Percentiles rank a stretch among this genome's conserved stretches.
phyloP scores from a whole-genome alignment of 2,329 filamentous ascomycete species.

The Gnomoniopsis smithogilvyi region DNA sequence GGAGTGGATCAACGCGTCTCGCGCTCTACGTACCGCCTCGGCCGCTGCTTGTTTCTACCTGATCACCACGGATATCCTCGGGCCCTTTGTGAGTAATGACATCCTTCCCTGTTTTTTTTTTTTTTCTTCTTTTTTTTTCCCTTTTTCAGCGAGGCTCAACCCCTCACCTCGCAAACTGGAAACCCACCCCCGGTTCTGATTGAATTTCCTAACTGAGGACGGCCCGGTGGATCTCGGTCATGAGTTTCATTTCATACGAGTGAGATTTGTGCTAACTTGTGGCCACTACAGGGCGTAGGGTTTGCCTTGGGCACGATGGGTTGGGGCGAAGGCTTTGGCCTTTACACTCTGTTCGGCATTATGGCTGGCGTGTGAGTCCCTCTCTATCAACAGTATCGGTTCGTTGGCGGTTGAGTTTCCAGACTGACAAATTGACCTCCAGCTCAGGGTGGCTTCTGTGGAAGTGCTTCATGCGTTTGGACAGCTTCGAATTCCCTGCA shows the following conservation, averaged over 20 bases:
- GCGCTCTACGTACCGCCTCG: slow-evolving; percentile 39
- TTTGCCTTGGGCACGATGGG: slow-evolving; percentile 22
- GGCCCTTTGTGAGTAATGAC: slow-evolving; percentile 27
- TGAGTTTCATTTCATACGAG: neutral
- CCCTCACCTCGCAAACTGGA: neutral
- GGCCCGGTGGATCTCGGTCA: too few relatives aligned
- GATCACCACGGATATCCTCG: slow-evolving; percentile 43
- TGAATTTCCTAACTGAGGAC: too few relatives aligned
- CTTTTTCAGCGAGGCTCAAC: too few relatives aligned
- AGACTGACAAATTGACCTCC: neutral
- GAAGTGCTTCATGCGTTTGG: slow-evolving; percentile 38
- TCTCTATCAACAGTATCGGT: too few relatives aligned
- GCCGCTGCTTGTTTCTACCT: slow-evolving; percentile 43
- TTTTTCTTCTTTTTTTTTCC: neutral
- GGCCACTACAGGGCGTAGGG: slow-evolving; percentile 26
- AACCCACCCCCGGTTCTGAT: too few relatives aligned
- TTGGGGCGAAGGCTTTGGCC: slow-evolving; percentile 35
- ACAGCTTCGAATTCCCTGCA: slow-evolving; percentile 40
- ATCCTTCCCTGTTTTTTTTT: slow-evolving; percentile 25
- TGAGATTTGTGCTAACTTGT: neutral
- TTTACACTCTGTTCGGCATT: slow-evolving; percentile 39
- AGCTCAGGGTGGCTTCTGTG: slow-evolving; percentile 38
- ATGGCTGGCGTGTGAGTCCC: slow-evolving; percentile 32
- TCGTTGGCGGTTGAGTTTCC: neutral
- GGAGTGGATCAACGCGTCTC: slow-evolving; percentile 20